Evolutionary conservation across 805 yeast species (phyloP), one percentile per base, ranked within the genome.

Genomic region (Lipomyces starkeyi): DNA sequence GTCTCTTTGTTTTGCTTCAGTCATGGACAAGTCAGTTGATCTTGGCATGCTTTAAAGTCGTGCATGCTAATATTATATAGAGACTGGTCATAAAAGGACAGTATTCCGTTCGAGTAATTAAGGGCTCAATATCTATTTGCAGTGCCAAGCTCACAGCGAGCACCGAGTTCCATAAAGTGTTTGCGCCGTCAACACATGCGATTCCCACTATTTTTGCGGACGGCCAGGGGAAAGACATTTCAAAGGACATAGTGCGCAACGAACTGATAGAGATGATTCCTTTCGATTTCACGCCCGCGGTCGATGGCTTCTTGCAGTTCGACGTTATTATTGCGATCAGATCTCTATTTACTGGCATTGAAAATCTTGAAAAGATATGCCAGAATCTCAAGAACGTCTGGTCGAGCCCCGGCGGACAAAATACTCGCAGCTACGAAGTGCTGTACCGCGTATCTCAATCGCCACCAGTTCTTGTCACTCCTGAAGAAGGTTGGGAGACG

Each of bases 61-160:
- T 17, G 17, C 49, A 4, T 43, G 34, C 56, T 53, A 53, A 53
- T 25, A 20, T 14, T 11, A 14, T 17, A 59, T 40, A 74, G 63
- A 69, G 70, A 8, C 59, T 77, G 17, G 76, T 71, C 3, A 69
- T 77, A 13, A 62, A 68, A 2, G 81, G 81, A 11, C 74, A 74
- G 65, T 79, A 69, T 67, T 53, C 55, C 1, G 53, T 79, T 35
- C 63, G 62, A 2, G 78, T 79, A 0, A 63, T 73, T 17, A 69
- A 71, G 54, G 82, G 82, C 11, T 71, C 76, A 0, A 71, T 79
- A 2, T 49, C 58, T 7, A 7, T 79, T 3, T 66, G 73, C 53
- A 81, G 81, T 7, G 74, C 76, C 8, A 56, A 49, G 13, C 43
- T 75, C 8, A 61, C 61, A 5, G 74, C 76, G 4, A 61, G 68